These are phyloP conservation scores for Aspergillus jensenii DNA, from an alignment of 2,329 filamentous ascomycete species.

Conservation along the genomic window DNA sequence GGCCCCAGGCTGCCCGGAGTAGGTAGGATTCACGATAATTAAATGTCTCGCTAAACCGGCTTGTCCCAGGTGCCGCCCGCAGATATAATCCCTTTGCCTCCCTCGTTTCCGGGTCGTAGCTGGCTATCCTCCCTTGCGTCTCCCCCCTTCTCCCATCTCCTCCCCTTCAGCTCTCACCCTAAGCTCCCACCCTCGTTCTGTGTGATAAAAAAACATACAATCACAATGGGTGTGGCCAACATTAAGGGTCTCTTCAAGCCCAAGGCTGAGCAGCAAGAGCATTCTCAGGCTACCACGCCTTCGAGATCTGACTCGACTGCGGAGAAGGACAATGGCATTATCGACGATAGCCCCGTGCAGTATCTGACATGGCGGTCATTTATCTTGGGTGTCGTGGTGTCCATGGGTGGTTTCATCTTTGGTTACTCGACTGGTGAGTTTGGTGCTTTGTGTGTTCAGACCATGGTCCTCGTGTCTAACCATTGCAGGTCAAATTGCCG, in stretches of 20 bases:
- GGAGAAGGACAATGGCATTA: conserved; percentile 33
- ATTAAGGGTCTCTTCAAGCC: conserved; percentile 32
- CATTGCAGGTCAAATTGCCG: conserved; percentile 43
- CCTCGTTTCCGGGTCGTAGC: conserved; percentile 10
- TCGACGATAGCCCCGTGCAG: conserved; percentile 44
- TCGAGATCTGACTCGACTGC: conserved; percentile 30
- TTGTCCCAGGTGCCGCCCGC: background rate
- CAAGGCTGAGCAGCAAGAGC: conserved; percentile 29
- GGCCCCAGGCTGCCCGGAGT: background rate
- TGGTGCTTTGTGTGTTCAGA: background rate
- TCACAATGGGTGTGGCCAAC: conserved; percentile 31
- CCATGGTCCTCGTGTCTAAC: conserved; percentile 1
- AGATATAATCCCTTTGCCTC: conserved; percentile 22
- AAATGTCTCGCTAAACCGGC: conserved; percentile 8
- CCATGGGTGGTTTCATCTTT: conserved; percentile 51
- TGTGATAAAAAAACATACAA: conserved; percentile 2
- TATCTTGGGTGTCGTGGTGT: conserved; percentile 46
- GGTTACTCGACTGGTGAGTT: conserved; percentile 44
- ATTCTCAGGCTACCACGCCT: conserved; percentile 34
- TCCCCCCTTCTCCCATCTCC: conserved; percentile 3
- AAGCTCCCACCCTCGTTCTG: background rate
- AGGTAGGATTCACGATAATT: background rate
- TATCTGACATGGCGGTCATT: conserved; percentile 45
- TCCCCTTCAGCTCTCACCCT: background rate
- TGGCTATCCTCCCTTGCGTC: conserved; percentile 2